Percentiles rank a stretch among this genome's conserved stretches.
Conservation (phyloP, 2,329 filamentous ascomycete species). For the Aspergillus unguis region DNA sequence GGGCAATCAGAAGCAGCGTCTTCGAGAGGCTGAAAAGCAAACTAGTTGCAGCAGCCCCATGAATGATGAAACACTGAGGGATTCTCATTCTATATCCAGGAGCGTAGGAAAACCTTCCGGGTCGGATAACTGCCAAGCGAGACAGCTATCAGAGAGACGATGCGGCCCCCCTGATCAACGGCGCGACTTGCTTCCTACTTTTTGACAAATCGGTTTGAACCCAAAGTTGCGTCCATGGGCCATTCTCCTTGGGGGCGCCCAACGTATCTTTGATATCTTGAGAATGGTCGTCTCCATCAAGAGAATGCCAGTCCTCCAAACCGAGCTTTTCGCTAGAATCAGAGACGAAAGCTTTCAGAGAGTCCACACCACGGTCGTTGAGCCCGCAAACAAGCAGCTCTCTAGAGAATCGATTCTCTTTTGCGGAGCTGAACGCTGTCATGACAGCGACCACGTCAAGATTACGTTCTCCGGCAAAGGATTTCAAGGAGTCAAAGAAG, state of each 20-base stretch:
- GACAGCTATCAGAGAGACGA: slow-evolving; percentile 17
- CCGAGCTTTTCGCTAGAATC: slow-evolving; percentile 44
- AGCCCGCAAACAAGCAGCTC: slow-evolving; percentile 53
- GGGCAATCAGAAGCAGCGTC: too few relatives aligned
- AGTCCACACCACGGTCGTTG: slow-evolving; percentile 33
- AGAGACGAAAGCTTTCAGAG: slow-evolving; percentile 46
- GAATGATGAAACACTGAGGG: too few relatives aligned
- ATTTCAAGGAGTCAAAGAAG: slow-evolving; percentile 42
- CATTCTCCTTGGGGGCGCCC: slow-evolving; percentile 15
- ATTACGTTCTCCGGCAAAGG: slow-evolving; percentile 46
- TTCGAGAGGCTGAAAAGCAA: too few relatives aligned
- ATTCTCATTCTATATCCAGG: not conserved
- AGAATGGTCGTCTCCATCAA: slow-evolving; percentile 24
- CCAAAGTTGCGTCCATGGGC: slow-evolving; percentile 51
- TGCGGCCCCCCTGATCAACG: slow-evolving; percentile 53
- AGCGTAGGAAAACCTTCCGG: not conserved
- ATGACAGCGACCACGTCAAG: slow-evolving; percentile 58
- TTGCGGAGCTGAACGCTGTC: slow-evolving; percentile 51
- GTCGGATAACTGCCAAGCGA: too few relatives aligned
- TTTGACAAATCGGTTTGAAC: slow-evolving; percentile 55
- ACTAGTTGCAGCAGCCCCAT: too few relatives aligned
- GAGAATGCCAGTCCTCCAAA: slow-evolving; percentile 31
- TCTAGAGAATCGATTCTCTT: slow-evolving; percentile 44
- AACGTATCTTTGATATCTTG: slow-evolving; percentile 18
- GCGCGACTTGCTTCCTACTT: slow-evolving; percentile 63